Base-by-base conservation (phyloP, 441 rosid species). In the Adansonia rubrostipa region DNA sequence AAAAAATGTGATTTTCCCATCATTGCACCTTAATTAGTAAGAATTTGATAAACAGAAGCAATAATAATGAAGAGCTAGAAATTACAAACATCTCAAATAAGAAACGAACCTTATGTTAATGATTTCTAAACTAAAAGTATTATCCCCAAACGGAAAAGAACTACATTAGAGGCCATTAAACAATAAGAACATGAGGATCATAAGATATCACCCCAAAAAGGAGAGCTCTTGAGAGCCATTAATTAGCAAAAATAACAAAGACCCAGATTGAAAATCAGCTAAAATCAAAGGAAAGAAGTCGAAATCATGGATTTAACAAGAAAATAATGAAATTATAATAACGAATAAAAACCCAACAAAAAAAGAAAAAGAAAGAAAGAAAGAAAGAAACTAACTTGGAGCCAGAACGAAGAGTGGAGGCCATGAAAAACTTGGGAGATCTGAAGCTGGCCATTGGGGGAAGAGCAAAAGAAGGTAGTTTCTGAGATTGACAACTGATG, bases 371-470 rank as follows among this genome's bases (percentile, higher is more conserved):
- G 10, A 14, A 58, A 45, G 7, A 8, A 63, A 4, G 63, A 40
- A 14, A 60, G 15, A 66, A 61, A 68, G 28, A 15, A 3, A 81
- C 90, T 62, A 24, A 93, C 93, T 87, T 90, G 71, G 93, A 64
- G 65, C 91, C 84, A 73, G 93, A 81, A 78, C 86, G 86, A 73
- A 92, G 86, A 33, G 93, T 88, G 9, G 92, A 90, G 63, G 91
- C 89, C 93, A 90, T 87, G 63, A 78, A 82, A 69, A 91, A 83
- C 85, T 84, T 90, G 33, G 96, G 87, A 90, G 96, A 94, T 90
- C 98, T 89, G 89, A 78, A 71, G 61, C 83, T 72, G 75, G 86
- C 82, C 84, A 83, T 79, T 67, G 90, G 87, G 24, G 93, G 95
- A 56, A 84, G 86, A 72, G 88, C 78, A 74, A 90, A 87, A 75